phyloP scores from a whole-genome alignment of 108 stramenopile genomes.

The Nitzschia sp. region DNA sequence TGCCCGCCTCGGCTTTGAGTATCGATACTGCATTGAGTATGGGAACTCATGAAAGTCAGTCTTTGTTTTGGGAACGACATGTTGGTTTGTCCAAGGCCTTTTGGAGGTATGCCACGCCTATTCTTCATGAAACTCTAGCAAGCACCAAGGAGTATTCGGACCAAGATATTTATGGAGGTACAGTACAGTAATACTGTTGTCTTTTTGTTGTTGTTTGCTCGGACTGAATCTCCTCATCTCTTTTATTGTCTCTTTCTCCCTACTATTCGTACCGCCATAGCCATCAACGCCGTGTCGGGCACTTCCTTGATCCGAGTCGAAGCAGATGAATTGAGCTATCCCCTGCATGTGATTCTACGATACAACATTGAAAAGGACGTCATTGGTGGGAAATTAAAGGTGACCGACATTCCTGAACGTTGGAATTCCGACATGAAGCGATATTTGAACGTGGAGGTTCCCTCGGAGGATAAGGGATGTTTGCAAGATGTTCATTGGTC shows the following conservation, averaged over 20 bases:
- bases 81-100: conserved; percentile 71
- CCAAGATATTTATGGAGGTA: conserved; percentile 73
- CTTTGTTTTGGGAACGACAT: conserved; percentile 91
- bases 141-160: conserved; percentile 36
- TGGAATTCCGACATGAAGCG: conserved; percentile 86
- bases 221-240: no score
- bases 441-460: conserved; percentile 73
- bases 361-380: conserved; percentile 87
- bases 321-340: conserved; percentile 92
- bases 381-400: conserved; percentile 62
- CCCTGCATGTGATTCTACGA: conserved; percentile 90
- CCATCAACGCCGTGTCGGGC: conserved; percentile 68
- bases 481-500: conserved; percentile 93
- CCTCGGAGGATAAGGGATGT: conserved; percentile 75
- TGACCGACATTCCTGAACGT: conserved; percentile 65
- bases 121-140: conserved; percentile 60
- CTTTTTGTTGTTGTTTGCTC: no score
- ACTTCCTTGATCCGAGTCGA: conserved; percentile 84
- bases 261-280: no score
- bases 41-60: conserved; percentile 91
- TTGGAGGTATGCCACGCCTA: conserved; percentile 67
- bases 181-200: no score
- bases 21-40: conserved; percentile 71
- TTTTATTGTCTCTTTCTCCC: no score
- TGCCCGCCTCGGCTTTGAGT: conserved; percentile 40